Conservation (phyloP, 2,329 filamentous ascomycete genomes). For the Mollisia scopiformis region DNA sequence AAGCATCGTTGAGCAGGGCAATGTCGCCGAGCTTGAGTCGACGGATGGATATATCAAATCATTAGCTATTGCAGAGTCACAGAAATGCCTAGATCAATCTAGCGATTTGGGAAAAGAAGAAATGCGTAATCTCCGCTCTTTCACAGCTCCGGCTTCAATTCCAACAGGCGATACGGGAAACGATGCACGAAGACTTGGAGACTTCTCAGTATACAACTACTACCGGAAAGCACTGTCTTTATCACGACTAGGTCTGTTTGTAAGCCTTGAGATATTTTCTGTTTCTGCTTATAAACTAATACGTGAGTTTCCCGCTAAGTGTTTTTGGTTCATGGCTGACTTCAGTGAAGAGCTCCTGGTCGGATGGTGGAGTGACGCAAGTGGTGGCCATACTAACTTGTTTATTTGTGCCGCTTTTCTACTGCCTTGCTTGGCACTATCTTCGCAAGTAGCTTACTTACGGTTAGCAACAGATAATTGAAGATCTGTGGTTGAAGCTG, state of each 20-base stretch:
- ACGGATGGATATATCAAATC: constrained; percentile 39
- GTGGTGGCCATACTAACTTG: not conserved
- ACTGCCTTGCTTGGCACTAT: not conserved
- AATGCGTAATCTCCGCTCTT: not conserved
- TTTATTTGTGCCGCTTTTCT: not conserved
- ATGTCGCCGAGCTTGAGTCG: constrained; percentile 38
- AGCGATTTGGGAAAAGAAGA: not conserved
- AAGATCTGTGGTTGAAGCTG: not conserved
- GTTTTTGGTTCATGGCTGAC: not conserved
- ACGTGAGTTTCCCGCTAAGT: not conserved
- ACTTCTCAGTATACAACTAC: constrained; percentile 3
- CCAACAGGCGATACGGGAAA: not conserved
- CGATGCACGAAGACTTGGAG: constrained; percentile 1
- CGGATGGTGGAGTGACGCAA: not conserved
- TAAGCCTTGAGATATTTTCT: not conserved
- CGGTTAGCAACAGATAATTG: not conserved
- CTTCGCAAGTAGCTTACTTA: not conserved
- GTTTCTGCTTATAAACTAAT: not conserved
- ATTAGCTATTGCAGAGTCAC: not conserved
- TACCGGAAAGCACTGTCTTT: not conserved
- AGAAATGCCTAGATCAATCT: not conserved
- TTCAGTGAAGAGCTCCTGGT: not conserved
- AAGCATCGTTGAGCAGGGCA: constrained; percentile 39
- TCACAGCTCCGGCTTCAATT: not conserved
- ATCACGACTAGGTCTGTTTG: not conserved